These are phyloP conservation scores for Chrysoporthe austroafricana DNA, from an alignment of 2,329 filamentous ascomycete species.

Conservation along the genomic window DNA sequence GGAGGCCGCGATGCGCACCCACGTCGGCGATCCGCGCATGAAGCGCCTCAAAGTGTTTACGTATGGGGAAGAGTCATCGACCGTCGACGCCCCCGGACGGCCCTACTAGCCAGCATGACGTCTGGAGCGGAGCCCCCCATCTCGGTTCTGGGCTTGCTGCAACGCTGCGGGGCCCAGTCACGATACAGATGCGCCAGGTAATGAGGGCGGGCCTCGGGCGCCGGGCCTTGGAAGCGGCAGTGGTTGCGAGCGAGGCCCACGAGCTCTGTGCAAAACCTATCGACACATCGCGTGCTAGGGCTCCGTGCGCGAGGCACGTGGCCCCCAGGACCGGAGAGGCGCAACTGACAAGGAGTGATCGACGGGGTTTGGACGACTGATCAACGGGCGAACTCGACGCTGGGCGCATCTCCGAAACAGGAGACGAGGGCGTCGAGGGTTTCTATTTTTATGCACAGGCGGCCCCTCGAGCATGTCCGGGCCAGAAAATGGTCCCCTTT, in stretches of 20 bases:
- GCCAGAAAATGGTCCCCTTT: neutral
- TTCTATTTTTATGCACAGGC: constrained; percentile 5
- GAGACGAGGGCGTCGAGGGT: no score
- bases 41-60: neutral
- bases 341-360: neutral
- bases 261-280: neutral
- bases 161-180: neutral
- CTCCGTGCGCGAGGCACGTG: neutral
- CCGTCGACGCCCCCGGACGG: neutral
- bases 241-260: constrained; percentile 2
- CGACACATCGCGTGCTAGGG: neutral
- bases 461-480: constrained; percentile 4
- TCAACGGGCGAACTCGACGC: no score
- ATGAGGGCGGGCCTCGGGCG: neutral
- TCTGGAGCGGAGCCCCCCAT: neutral
- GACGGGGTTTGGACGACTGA: neutral
- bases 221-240: neutral
- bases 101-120: neutral
- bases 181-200: neutral
- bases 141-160: neutral
- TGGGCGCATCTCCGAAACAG: neutral
- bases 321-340: neutral
- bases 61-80: neutral
- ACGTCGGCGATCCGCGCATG: neutral
- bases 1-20: no score